Conservation (phyloP, 169 alveolate species). For the Plasmodium sp. region DNA sequence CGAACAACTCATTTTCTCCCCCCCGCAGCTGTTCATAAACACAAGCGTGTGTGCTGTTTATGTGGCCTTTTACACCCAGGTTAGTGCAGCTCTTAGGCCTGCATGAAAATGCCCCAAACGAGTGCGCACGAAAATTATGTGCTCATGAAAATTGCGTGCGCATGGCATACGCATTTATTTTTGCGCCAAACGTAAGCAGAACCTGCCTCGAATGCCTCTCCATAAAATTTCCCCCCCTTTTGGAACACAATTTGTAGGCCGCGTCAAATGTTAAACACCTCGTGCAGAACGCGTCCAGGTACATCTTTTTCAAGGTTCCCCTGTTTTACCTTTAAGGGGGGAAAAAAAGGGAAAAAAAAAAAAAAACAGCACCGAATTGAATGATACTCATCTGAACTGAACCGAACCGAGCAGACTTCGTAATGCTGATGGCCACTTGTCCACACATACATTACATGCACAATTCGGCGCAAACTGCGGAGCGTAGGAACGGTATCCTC, state of each 20-base stretch:
- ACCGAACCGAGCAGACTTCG: background rate
- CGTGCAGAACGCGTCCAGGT: background rate
- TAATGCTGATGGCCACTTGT: background rate
- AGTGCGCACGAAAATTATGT: background rate
- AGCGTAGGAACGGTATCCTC: background rate
- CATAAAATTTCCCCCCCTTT: background rate
- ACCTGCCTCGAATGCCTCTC: background rate
- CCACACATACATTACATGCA: background rate
- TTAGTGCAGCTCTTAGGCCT: background rate
- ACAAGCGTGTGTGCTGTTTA: constrained; percentile 5
- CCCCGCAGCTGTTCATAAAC: constrained; percentile 16
- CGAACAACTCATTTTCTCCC: background rate
- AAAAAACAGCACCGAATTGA: background rate
- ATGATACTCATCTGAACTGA: background rate
- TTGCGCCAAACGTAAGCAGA: background rate
- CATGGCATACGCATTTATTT: background rate
- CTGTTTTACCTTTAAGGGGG: background rate
- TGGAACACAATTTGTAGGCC: background rate
- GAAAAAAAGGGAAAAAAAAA: background rate
- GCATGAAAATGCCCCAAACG: background rate
- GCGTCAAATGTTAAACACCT: constrained; percentile 1
- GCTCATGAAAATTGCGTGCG: background rate
- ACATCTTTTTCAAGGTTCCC: constrained; percentile 19
- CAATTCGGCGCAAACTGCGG: background rate
- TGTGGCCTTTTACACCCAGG: constrained; percentile 22